A percentile compares a stretch with the other conserved stretches of the same genome.
Conservation (phyloP, 2,329 filamentous ascomycete genomes). For the Emydomyces testavorans region DNA sequence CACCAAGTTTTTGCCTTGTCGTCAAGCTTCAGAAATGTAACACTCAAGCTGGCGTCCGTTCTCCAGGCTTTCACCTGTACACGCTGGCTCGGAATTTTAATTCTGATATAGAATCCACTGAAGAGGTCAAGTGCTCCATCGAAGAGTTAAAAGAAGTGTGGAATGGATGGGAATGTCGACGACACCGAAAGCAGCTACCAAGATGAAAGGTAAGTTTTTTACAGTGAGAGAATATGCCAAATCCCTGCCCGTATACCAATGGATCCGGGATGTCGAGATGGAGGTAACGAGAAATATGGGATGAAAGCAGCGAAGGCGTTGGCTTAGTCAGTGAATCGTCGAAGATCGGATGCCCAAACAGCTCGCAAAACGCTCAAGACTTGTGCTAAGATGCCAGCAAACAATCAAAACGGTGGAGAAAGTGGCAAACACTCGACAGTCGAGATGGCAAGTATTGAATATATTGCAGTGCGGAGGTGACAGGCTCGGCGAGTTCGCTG, state of each 20-base stretch:
- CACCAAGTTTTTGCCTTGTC: background rate
- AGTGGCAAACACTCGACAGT: background rate
- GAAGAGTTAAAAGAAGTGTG: slow-evolving; percentile 14
- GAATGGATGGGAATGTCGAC: slow-evolving; percentile 5
- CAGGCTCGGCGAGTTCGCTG: background rate
- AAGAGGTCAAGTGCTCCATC: slow-evolving; percentile 22
- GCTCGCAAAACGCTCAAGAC: slow-evolving; percentile 5
- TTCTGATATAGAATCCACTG: slow-evolving; percentile 20
- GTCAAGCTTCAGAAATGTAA: slow-evolving; percentile 1
- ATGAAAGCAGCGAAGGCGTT: background rate
- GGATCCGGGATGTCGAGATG: background rate
- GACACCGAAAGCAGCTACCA: slow-evolving; percentile 8
- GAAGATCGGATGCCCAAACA: slow-evolving; percentile 4
- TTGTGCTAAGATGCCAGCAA: slow-evolving; percentile 9
- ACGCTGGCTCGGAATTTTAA: slow-evolving; percentile 20
- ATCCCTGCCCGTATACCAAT: background rate
- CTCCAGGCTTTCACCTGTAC: slow-evolving; percentile 17
- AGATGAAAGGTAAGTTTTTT: slow-evolving; percentile 4
- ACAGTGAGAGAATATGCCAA: background rate
- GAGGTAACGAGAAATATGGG: background rate
- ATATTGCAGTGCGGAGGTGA: background rate
- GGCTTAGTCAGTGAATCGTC: background rate
- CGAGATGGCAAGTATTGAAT: background rate
- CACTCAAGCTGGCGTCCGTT: slow-evolving; percentile 1
- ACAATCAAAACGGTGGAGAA: background rate